A percentile compares a stretch with the other conserved stretches of the same genome.
phyloP scores from a whole-genome alignment of 1,139 yeast genomes.

The Taphrina betulina region DNA sequence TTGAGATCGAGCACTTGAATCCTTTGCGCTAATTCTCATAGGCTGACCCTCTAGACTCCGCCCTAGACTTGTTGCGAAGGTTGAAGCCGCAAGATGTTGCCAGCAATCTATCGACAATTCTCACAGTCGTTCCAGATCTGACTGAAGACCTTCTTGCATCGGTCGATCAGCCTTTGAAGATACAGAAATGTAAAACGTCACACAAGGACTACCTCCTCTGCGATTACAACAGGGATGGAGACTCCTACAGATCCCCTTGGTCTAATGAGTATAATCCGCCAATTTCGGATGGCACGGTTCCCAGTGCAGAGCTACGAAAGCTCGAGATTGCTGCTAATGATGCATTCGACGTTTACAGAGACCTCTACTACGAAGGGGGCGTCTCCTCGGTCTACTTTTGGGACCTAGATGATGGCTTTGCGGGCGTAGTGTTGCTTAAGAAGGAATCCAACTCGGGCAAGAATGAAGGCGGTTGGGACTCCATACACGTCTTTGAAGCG shows the following conservation, averaged over 20 bases:
- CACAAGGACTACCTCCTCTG: constrained; percentile 78
- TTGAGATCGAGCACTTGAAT: too few species aligned
- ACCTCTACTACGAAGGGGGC: constrained; percentile 91
- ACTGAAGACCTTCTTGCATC: constrained; percentile 86
- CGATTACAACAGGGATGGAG: constrained; percentile 94
- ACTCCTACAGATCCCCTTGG: constrained; percentile 91
- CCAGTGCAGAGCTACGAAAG: constrained; percentile 64
- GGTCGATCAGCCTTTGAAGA: constrained; percentile 78
- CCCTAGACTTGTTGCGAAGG: constrained; percentile 81
- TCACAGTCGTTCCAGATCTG: constrained; percentile 73
- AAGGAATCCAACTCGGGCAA: constrained; percentile 49
- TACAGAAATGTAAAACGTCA: constrained; percentile 56
- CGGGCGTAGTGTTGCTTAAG: constrained; percentile 86
- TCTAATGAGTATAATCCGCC: constrained; percentile 74
- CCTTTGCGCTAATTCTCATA: too few species aligned
- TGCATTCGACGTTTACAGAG: constrained; percentile 89
- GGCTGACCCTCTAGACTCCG: constrained; percentile 78
- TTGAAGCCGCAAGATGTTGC: constrained; percentile 72
- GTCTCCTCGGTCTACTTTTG: constrained; percentile 87
- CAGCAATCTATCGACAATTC: constrained; percentile 63
- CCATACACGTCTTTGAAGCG: constrained; percentile 88
- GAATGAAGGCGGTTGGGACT: constrained; percentile 71
- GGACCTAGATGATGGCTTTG: constrained; percentile 72
- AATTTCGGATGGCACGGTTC: constrained; percentile 65
- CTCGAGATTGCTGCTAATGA: constrained; percentile 82